Evolutionary conservation across 176 grass and related monocot genomes (phyloP).

Genomic region (Aegilops speltoides): DNA sequence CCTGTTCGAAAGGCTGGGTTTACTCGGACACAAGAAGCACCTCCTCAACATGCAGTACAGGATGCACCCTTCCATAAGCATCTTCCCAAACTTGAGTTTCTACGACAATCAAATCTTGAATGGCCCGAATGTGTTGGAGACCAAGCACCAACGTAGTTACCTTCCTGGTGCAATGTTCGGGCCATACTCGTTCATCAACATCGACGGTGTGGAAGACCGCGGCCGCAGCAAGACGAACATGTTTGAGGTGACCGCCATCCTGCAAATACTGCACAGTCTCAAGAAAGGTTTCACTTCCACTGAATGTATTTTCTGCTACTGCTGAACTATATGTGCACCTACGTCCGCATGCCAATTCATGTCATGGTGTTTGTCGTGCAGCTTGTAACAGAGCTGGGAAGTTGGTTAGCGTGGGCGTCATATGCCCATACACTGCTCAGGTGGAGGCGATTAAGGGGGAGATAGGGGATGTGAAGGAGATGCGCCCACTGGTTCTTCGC

Average conservation of each 20-base stretch:
- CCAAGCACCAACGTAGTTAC: constrained; percentile 17
- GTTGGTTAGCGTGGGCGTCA: constrained; percentile 53
- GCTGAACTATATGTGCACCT: neutral
- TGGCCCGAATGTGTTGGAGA: constrained; percentile 47
- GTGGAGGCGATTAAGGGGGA: constrained; percentile 41
- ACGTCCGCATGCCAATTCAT: neutral
- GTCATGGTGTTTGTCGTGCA: neutral
- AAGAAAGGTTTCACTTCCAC: constrained; percentile 21
- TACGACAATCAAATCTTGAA: constrained; percentile 54
- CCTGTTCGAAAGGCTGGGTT: constrained; percentile 59
- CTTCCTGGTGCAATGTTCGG: constrained; percentile 52
- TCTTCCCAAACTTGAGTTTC: constrained; percentile 53
- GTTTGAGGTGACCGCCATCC: constrained; percentile 46
- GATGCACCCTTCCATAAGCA: constrained; percentile 78
- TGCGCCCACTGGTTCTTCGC: constrained; percentile 4
- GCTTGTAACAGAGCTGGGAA: constrained; percentile 17
- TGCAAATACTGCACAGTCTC: constrained; percentile 36
- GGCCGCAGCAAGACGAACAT: constrained; percentile 53
- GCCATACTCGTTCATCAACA: constrained; percentile 66
- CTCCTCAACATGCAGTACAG: constrained; percentile 78
- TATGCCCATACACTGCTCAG: constrained; percentile 66
- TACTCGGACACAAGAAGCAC: constrained; percentile 57
- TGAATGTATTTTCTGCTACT: neutral
- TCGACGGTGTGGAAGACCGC: constrained; percentile 45
- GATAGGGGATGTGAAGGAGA: constrained; percentile 27